Conservation (phyloP, 306 rosid genomes). For the Vicia faba region DNA sequence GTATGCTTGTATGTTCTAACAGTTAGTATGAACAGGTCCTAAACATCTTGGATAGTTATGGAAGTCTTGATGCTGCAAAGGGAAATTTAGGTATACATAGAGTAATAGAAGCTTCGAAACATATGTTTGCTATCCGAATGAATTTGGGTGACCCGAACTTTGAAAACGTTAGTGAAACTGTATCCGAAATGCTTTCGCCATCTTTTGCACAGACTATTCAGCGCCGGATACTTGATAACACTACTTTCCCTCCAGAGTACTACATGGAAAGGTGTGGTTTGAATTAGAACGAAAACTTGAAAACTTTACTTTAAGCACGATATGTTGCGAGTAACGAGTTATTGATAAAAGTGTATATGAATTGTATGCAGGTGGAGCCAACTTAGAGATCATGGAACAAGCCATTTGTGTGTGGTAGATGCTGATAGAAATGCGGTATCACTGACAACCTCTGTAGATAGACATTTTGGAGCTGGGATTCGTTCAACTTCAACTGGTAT, state of each 20-base stretch:
- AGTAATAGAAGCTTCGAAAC: slow-evolving; percentile 79
- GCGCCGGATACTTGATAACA: slow-evolving; percentile 68
- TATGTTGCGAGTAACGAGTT: slow-evolving; percentile 20
- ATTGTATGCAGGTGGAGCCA: slow-evolving; percentile 80
- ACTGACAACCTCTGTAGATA: slow-evolving; percentile 69
- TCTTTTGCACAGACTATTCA: slow-evolving; percentile 66
- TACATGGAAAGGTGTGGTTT: slow-evolving; percentile 63
- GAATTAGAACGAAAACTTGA: slow-evolving; percentile 12
- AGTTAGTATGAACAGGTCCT: slow-evolving; percentile 55
- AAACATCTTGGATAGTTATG: slow-evolving; percentile 72
- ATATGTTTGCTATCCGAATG: slow-evolving; percentile 80
- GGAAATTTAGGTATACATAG: slow-evolving; percentile 84
- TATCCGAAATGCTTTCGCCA: slow-evolving; percentile 69
- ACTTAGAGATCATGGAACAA: slow-evolving; percentile 92
- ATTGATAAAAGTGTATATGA: slow-evolving; percentile 2
- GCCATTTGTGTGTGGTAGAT: slow-evolving; percentile 90
- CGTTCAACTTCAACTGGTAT: slow-evolving; percentile 88
- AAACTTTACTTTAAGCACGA: slow-evolving; percentile 24
- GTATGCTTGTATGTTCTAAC: slow-evolving; percentile 3
- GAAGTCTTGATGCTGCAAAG: slow-evolving; percentile 58
- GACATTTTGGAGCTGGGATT: slow-evolving; percentile 68
- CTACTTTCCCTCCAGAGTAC: slow-evolving; percentile 86
- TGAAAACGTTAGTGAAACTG: slow-evolving; percentile 43
- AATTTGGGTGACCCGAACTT: slow-evolving; percentile 90
- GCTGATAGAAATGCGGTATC: slow-evolving; percentile 89